These are phyloP conservation scores for Tuber brumale DNA, from an alignment of 495 filamentous ascomycete species.

Conservation along the genomic window DNA sequence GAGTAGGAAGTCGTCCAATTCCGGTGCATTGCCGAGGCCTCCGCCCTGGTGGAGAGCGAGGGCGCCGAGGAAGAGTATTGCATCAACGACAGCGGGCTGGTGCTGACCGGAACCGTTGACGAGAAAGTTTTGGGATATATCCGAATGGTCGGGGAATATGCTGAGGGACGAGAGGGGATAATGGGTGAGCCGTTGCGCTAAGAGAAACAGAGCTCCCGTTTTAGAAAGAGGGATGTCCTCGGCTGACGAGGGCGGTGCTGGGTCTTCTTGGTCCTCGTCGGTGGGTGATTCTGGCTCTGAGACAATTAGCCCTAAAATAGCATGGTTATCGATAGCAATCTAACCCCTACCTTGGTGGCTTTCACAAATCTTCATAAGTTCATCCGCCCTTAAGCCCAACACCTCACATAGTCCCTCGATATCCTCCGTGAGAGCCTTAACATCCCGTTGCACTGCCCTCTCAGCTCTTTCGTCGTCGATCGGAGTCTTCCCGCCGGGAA, in stretches of 20 bases:
- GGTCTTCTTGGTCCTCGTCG: constrained; percentile 37
- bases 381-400: constrained; percentile 46
- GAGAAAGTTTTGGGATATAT: constrained; percentile 54
- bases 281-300: constrained; percentile 22
- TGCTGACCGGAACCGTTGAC: constrained; percentile 49
- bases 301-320: constrained; percentile 11
- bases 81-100: constrained; percentile 36
- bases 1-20: constrained; percentile 48
- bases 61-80: constrained; percentile 38
- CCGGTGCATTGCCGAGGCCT: constrained; percentile 41
- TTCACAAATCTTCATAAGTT: constrained; percentile 46
- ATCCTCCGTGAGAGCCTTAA: constrained; percentile 34
- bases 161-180: constrained; percentile 50
- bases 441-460: constrained; percentile 29
- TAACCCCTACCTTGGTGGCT: constrained; percentile 42
- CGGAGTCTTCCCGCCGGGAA: constrained; percentile 35
- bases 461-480: constrained; percentile 40
- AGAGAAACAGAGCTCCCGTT: constrained; percentile 59
- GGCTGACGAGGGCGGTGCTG: constrained; percentile 42
- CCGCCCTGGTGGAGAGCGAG: constrained; percentile 25
- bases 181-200: constrained; percentile 52
- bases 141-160: constrained; percentile 60
- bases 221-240: constrained; percentile 69
- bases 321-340: constrained; percentile 29
- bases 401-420: constrained; percentile 32